phyloP scores from a whole-genome alignment of 192 early-diverging fungal genomes.

The Linnemannia schmuckeri region DNA sequence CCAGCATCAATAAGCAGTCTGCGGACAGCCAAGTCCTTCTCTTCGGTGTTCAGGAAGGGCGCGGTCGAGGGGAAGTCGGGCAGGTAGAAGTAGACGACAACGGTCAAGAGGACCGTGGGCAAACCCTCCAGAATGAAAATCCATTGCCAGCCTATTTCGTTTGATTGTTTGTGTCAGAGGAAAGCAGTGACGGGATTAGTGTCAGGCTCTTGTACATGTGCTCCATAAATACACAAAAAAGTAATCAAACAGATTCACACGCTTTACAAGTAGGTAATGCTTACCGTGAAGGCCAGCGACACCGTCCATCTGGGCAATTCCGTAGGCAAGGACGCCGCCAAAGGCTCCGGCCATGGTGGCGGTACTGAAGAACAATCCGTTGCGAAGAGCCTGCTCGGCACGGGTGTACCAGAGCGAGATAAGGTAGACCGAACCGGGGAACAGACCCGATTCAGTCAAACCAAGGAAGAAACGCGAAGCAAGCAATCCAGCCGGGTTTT shows the following conservation, averaged over 20 bases:
- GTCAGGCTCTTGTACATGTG: too few relatives aligned
- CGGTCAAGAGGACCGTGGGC: constrained; percentile 55
- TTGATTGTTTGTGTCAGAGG: not conserved
- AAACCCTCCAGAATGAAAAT: constrained; percentile 78
- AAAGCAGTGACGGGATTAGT: not conserved
- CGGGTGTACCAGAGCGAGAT: constrained; percentile 72
- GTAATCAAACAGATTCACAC: not conserved
- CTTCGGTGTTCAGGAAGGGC: constrained; percentile 58
- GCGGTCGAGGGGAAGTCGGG: constrained; percentile 65
- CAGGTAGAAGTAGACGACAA: constrained; percentile 60
- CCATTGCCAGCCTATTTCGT: constrained; percentile 66
- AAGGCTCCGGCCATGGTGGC: constrained; percentile 70
- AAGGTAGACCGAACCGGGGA: constrained; percentile 71
- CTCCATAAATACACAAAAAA: not conserved
- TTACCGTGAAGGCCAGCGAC: constrained; percentile 55
- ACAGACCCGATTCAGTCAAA: constrained; percentile 67
- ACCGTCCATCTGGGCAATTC: constrained; percentile 72
- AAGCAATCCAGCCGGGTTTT: constrained; percentile 57
- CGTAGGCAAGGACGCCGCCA: constrained; percentile 76
- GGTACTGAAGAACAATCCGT: constrained; percentile 67
- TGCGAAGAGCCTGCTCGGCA: constrained; percentile 65
- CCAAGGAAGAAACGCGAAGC: constrained; percentile 72
- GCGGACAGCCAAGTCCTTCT: constrained; percentile 58
- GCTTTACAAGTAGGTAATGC: not conserved
- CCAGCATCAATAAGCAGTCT: constrained; percentile 66